These are phyloP conservation scores for Scopulariopsis brevicaulis DNA, from an alignment of 2,329 filamentous ascomycete genomes.

Conservation along the genomic window DNA sequence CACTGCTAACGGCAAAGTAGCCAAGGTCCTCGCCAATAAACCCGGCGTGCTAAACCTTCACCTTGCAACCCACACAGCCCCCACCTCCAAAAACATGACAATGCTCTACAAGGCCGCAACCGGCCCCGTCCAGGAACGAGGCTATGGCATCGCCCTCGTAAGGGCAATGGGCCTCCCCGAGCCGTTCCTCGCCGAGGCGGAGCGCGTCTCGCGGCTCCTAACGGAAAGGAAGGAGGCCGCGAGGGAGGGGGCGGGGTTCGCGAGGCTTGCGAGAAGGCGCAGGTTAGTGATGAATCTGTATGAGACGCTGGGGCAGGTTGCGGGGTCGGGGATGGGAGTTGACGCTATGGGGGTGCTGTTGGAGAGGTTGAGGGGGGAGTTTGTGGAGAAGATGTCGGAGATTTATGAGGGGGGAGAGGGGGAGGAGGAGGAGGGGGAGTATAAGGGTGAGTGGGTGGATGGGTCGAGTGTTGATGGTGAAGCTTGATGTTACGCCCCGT, in stretches of 20 bases:
- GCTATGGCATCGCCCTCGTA: constrained; percentile 80
- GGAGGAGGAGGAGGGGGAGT: neutral
- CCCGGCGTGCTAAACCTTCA: constrained; percentile 76
- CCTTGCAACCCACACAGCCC: constrained; percentile 56
- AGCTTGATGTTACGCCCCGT: too few species aligned
- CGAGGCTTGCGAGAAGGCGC: constrained; percentile 50
- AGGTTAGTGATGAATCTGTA: constrained; percentile 64
- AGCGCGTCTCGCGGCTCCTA: constrained; percentile 52
- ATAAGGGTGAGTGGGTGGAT: neutral
- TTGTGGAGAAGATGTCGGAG: constrained; percentile 57
- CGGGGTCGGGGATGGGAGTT: constrained; percentile 52
- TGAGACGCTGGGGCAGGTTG: constrained; percentile 60
- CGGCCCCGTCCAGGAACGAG: constrained; percentile 57
- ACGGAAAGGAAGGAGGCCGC: constrained; percentile 43
- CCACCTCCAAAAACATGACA: constrained; percentile 47
- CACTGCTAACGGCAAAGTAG: constrained; percentile 18
- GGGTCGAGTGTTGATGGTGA: neutral
- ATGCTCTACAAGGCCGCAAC: constrained; percentile 81
- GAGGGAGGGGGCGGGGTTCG: constrained; percentile 44
- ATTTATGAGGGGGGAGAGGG: constrained; percentile 31
- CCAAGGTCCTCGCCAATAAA: constrained; percentile 61
- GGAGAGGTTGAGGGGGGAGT: constrained; percentile 59
- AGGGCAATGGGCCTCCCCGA: constrained; percentile 62
- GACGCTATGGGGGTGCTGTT: constrained; percentile 53
- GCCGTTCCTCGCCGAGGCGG: constrained; percentile 55